Conservation (phyloP, 2,329 filamentous ascomycete genomes). For the Alternaria panax region DNA sequence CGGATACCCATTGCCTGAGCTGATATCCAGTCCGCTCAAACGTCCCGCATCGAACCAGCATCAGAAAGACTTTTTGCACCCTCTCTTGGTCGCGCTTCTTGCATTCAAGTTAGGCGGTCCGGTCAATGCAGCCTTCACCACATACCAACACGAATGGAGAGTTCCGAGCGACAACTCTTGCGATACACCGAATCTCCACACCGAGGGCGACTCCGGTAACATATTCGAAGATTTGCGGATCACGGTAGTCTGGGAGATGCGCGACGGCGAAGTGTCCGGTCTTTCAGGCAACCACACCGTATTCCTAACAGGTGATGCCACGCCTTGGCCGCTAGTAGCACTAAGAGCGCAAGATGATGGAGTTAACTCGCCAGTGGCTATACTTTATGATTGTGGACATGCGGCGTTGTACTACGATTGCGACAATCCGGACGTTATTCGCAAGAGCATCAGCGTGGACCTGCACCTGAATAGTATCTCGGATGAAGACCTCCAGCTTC, state of each 20-base stretch:
- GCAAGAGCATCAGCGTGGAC: constrained; percentile 16
- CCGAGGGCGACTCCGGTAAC: constrained; percentile 14
- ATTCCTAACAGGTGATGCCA: constrained; percentile 12
- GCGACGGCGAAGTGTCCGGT: background rate
- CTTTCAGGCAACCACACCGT: constrained; percentile 16
- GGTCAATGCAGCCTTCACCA: constrained; percentile 19
- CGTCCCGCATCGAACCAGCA: background rate
- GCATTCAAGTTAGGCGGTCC: constrained; percentile 22
- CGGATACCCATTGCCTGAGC: background rate
- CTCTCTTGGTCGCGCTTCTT: constrained; percentile 16
- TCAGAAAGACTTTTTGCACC: constrained; percentile 7
- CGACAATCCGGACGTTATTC: constrained; percentile 8
- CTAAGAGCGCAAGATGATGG: background rate
- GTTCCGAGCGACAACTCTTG: background rate
- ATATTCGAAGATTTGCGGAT: constrained; percentile 17
- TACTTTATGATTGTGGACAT: constrained; percentile 17
- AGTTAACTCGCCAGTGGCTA: background rate
- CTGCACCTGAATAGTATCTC: constrained; percentile 18
- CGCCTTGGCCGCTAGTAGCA: background rate
- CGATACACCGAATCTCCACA: constrained; percentile 4
- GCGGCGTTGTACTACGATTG: constrained; percentile 23
- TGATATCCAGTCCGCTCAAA: background rate
- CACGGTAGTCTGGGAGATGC: constrained; percentile 18
- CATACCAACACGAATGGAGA: constrained; percentile 18
- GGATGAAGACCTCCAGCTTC: constrained; percentile 1